Conservation (phyloP, 225 moss, liverwort and hornwort species). For the Pseudoscleropodium purum region DNA sequence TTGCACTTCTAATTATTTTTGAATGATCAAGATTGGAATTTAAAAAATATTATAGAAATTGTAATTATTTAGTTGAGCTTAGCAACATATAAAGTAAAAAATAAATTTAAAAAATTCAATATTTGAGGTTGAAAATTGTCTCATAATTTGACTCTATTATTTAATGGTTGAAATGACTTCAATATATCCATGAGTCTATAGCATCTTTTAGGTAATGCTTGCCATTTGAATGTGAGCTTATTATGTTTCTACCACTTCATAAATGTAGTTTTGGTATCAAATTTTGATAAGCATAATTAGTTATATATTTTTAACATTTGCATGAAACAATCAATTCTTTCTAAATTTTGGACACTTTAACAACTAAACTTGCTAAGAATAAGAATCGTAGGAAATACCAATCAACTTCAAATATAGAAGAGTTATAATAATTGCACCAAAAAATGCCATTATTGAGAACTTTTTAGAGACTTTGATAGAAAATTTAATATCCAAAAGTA, state of each 20-base stretch:
- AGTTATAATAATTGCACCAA: neutral
- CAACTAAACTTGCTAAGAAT: neutral
- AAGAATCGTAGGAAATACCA: accelerated
- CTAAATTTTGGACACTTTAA: neutral
- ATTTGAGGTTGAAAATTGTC: neutral
- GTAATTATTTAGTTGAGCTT: accelerated
- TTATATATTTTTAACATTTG: neutral
- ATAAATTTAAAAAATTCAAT: accelerated
- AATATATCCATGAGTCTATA: neutral
- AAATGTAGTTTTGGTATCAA: neutral
- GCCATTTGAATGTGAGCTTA: neutral
- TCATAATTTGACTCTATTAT: neutral
- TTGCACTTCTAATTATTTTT: neutral
- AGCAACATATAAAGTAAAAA: neutral
- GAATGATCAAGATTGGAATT: neutral
- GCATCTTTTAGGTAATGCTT: neutral
- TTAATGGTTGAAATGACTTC: neutral
- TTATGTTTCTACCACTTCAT: no score
- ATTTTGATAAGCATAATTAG: neutral
- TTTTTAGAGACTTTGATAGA: neutral
- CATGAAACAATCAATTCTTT: neutral
- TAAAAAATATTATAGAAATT: neutral
- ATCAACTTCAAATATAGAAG: neutral
- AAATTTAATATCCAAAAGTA: neutral
- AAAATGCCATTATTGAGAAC: neutral